phyloP scores from a whole-genome alignment of 1,284 basidiomycete species.

The Dichomitus squalens region DNA sequence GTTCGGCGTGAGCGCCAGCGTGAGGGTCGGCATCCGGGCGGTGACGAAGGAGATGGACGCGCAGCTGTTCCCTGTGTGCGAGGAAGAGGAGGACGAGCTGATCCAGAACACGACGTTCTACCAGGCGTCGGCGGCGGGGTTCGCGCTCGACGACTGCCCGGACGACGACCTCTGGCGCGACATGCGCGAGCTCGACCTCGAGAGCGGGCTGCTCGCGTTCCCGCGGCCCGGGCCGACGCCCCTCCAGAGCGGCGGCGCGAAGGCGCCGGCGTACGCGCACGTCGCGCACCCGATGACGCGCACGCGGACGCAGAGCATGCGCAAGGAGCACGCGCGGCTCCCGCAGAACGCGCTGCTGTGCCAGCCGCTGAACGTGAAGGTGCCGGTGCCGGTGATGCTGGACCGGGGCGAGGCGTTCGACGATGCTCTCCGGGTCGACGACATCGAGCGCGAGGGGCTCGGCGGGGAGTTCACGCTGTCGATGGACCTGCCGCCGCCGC shows the following conservation, averaged over 20 bases:
- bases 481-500: conserved; percentile 29
- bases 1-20: conserved; percentile 29
- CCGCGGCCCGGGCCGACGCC: conserved; percentile 6
- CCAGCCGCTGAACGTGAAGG: conserved; percentile 27
- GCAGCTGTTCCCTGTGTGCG: conserved; percentile 50
- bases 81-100: conserved; percentile 46
- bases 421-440: too few relatives aligned
- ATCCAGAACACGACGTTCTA: background rate
- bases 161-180: conserved; percentile 23
- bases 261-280: conserved; percentile 14
- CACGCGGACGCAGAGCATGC: conserved; percentile 33
- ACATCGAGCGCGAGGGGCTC: conserved; percentile 5
- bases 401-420: conserved; percentile 16
- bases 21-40: conserved; percentile 20
- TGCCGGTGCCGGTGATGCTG: conserved; percentile 24
- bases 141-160: conserved; percentile 15
- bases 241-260: background rate
- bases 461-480: conserved; percentile 30
- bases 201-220: conserved; percentile 24
- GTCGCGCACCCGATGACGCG: conserved; percentile 31
- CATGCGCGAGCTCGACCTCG: conserved; percentile 18
- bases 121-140: conserved; percentile 4
- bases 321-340: conserved; percentile 18
- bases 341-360: conserved; percentile 24
- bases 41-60: conserved; percentile 25